Base-by-base conservation (phyloP, 108 stramenopile species). In the Nannochloropsis gaditana region DNA sequence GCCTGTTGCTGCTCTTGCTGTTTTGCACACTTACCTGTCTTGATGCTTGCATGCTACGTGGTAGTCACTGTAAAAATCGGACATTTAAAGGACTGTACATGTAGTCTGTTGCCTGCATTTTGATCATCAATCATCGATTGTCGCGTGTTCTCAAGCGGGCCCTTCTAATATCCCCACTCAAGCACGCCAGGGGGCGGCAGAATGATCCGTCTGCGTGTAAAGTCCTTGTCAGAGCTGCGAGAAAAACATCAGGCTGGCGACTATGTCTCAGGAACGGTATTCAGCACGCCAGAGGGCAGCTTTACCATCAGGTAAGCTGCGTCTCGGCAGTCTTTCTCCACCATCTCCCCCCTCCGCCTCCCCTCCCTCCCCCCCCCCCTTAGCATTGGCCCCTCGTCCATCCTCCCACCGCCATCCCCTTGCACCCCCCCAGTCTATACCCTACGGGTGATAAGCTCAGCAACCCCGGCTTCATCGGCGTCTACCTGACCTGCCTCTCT, bases 221-320 rank as follows among this genome's bases (percentile, higher is more conserved):
- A 73, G 59, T 73, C 59, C 4, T n/a, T 73, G 59, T 73, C 59
- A n/a, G 59, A 73, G 59, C 59, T 73, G n/a, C 59, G 59, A 73
- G 59, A 73, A n/a, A 73, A 73, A n/a, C 59, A 73, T 73, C 59
- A 73, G 3, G 59, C 59, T 15, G 59, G 59, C 59, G 59, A 73
- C n/a, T 73, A 73, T n/a, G 59, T 73, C 59, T 73, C 59, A n/a
- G 59, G 59, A 1, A 73, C 59, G 15, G 59, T 73, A n/a, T 73
- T 73, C n/a, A 73, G 59, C 59, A 73, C 59, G n/a, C 59, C 59
- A 6, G 59, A 73, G n/a, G 59, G 59, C 59, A 73, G 59, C 59
- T 73, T 73, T n/a, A 73, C 59, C n/a, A 73, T 73, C 59, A 73
- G 59, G 59, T 73, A 73, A n/a, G 8, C 4, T 2, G 59, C 19